Conservation (phyloP, 192 early-diverging fungal genomes). For the Backusella sp. region DNA sequence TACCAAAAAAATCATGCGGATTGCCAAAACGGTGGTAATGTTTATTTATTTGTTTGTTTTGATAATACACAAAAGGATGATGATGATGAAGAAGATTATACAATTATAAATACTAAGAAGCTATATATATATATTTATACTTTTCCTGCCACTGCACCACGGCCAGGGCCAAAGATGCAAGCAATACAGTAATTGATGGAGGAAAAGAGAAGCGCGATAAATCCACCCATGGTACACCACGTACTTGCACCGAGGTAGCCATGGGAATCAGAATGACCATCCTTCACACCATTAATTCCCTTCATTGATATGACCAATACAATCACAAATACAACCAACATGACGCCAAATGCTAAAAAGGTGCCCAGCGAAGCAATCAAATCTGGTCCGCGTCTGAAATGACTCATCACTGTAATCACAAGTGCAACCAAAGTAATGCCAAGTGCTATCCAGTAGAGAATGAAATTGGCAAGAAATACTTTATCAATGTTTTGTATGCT, state of each 20-base stretch:
- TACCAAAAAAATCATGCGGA: conserved; percentile 1
- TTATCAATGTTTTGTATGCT: neutral
- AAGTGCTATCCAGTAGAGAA: conserved; percentile 30
- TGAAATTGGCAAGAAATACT: conserved; percentile 22
- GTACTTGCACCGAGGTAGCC: conserved; percentile 15
- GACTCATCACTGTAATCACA: conserved; percentile 17
- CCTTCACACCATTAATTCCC: neutral
- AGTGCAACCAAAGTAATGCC: conserved; percentile 24
- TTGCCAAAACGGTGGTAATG: neutral
- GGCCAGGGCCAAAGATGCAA: conserved; percentile 22
- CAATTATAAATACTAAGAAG: neutral
- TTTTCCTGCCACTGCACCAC: neutral
- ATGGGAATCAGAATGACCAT: neutral
- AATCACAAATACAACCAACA: conserved; percentile 22
- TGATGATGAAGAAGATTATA: neutral
- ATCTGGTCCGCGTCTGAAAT: conserved; percentile 17
- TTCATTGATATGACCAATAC: conserved; percentile 16
- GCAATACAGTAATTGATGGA: conserved; percentile 24
- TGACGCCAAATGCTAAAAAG: conserved; percentile 19
- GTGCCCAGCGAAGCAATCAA: conserved; percentile 18
- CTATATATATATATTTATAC: neutral
- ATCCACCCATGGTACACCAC: conserved; percentile 28
- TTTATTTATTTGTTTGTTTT: conserved; percentile 7
- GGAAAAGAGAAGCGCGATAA: conserved; percentile 17
- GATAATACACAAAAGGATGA: neutral